Conservation (phyloP, 1,284 basidiomycete genomes). For the Irpex sp. region DNA sequence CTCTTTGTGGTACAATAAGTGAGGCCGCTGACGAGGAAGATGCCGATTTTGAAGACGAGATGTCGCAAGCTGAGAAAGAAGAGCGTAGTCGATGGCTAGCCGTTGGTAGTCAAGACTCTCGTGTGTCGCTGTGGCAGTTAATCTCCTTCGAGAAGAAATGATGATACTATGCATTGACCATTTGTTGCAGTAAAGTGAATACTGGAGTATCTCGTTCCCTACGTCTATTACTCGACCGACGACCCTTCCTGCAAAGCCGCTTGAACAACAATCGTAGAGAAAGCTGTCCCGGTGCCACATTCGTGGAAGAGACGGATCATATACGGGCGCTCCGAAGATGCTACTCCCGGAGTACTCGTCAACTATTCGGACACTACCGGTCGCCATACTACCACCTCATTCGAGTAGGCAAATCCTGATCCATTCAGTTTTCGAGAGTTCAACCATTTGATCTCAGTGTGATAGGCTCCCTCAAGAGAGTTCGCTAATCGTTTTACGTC, state of each 20-base stretch:
- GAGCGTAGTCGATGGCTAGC: slow-evolving; percentile 63
- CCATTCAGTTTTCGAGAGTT: too few relatives aligned
- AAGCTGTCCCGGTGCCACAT: too few relatives aligned
- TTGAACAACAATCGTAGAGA: too few relatives aligned
- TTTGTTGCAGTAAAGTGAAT: background rate
- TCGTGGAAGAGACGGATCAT: too few relatives aligned
- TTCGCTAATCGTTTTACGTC: too few relatives aligned
- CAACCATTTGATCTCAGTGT: too few relatives aligned
- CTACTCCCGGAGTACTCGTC: background rate
- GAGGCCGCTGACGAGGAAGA: slow-evolving; percentile 22
- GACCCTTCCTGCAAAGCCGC: too few relatives aligned
- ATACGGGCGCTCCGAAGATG: too few relatives aligned
- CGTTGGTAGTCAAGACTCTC: slow-evolving; percentile 66
- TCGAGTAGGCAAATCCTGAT: too few relatives aligned
- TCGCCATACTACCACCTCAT: too few relatives aligned
- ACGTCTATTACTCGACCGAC: background rate
- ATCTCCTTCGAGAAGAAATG: slow-evolving; percentile 54
- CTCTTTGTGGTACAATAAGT: background rate
- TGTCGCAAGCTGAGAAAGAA: slow-evolving; percentile 44
- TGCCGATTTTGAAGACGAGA: slow-evolving; percentile 47
- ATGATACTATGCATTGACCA: background rate
- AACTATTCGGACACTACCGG: background rate
- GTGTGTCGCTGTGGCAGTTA: slow-evolving; percentile 75
- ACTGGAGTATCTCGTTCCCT: background rate
- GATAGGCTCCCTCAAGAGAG: too few relatives aligned